Conservation (phyloP, 2,329 filamentous ascomycete genomes). For the Fusarium tuaranense region DNA sequence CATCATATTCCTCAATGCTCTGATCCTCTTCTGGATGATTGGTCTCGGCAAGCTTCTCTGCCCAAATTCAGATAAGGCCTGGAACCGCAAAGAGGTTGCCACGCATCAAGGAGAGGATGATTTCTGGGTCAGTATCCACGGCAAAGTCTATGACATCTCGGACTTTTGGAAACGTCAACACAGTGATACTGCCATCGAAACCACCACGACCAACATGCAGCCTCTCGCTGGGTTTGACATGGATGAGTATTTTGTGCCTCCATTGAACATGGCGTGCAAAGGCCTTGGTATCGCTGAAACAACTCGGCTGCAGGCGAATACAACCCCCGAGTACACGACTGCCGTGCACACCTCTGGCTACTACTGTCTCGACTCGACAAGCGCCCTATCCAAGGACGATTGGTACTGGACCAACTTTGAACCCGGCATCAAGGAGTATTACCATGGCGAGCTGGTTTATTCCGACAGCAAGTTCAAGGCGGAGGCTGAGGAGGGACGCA, state of each 20-base stretch:
- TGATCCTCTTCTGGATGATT: slow-evolving; percentile 93
- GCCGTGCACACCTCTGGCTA: slow-evolving; percentile 81
- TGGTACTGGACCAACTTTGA: slow-evolving; percentile 86
- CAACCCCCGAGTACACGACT: slow-evolving; percentile 64
- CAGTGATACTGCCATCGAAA: slow-evolving; percentile 76
- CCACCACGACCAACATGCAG: slow-evolving; percentile 74
- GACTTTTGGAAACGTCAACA: slow-evolving; percentile 90
- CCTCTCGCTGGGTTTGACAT: slow-evolving; percentile 83
- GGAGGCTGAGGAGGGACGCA: slow-evolving; percentile 75
- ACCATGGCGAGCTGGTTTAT: slow-evolving; percentile 88
- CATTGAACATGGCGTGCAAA: slow-evolving; percentile 79
- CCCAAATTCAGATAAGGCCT: slow-evolving; percentile 92
- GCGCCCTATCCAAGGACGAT: slow-evolving; percentile 68
- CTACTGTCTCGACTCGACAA: slow-evolving; percentile 63
- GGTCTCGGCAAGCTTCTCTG: slow-evolving; percentile 87
- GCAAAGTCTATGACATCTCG: slow-evolving; percentile 90
- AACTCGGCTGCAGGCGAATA: slow-evolving; percentile 72
- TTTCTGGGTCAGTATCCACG: slow-evolving; percentile 89
- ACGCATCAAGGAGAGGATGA: slow-evolving; percentile 79
- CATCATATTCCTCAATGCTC: slow-evolving; percentile 83
- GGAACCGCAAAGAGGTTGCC: slow-evolving; percentile 77
- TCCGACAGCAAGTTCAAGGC: slow-evolving; percentile 67
- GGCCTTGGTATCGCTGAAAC: slow-evolving; percentile 73
- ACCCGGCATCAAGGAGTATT: slow-evolving; percentile 85
- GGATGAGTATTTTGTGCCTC: slow-evolving; percentile 85